Base-by-base conservation (phyloP, 495 filamentous ascomycete species). In the Aspergillus coremiiformis region DNA sequence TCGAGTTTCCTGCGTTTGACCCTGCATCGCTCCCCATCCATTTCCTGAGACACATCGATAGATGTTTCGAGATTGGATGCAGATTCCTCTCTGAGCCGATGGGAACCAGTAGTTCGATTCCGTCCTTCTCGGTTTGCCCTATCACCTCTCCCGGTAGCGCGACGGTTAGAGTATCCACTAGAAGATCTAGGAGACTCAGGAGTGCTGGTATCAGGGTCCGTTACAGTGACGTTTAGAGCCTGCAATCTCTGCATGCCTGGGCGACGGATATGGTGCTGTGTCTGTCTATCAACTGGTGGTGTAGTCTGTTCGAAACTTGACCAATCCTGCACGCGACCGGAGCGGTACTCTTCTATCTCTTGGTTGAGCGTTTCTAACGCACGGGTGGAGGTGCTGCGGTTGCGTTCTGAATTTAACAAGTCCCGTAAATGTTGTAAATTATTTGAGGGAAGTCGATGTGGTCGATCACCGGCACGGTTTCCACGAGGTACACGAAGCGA, bases 1-100 rank as follows among this genome's bases (percentile, higher is more conserved):
- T 89, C 85, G 27, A 92, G 61, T 68, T 89, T 91, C 50, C 88
- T 78, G 30, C 90, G 80, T 65, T 95, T 95, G 44, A 67, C 56
- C 41, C 81, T 68, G 48, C 76, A 77, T 51, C 67, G 71, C 44
- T 65, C 58, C n/a, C 47, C 52, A 21, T 63, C 61, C 2, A 49
- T 55, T 32, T 72, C 69, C 11, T 63, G 62, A 2, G 67, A 57
- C 58, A 69, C 69, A 46, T 73, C 52, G 53, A 69, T 60, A 35
- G 72, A 63, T 26, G 74, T 64, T 14, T 63, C 61, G 24, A 68
- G 48, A 20, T 59, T 59, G 9, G 78, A 70, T 29, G 73, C 61
- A 39, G 71, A 59, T 39, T 70, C 71, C 51, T 82, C 77, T 7
- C 58, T 37, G 32, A 60, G 56, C 17, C 50, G 37, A 41, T 39